A percentile compares a stretch with the other conserved stretches of the same genome.
Evolutionary conservation across 805 yeast species (phyloP).

Genomic region (Candida easanensis): DNA sequence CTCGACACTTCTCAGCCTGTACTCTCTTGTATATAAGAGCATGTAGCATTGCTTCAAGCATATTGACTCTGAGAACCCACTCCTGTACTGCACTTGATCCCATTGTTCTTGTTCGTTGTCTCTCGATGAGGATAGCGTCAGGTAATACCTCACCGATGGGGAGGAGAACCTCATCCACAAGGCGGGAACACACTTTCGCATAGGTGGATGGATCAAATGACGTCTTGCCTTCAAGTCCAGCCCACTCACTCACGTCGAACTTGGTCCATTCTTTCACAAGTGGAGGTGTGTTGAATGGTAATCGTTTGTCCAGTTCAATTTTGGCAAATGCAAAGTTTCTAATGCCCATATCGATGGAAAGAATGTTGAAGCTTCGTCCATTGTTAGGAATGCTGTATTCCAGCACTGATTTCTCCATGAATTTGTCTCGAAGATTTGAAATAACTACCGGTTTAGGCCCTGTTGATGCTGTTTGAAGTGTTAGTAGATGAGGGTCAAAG

Average conservation of each 20-base stretch:
- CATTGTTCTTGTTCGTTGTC: slow-evolving; percentile 52
- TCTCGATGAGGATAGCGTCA: slow-evolving; percentile 47
- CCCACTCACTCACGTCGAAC: slow-evolving; percentile 28
- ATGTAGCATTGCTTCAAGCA: slow-evolving; percentile 50
- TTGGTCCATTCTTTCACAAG: slow-evolving; percentile 34
- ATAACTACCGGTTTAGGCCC: slow-evolving; percentile 18
- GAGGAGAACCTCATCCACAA: slow-evolving; percentile 28
- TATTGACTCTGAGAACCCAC: slow-evolving; percentile 48
- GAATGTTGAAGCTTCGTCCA: slow-evolving; percentile 22
- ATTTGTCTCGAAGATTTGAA: slow-evolving; percentile 4
- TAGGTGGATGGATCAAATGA: slow-evolving; percentile 27
- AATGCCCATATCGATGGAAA: slow-evolving; percentile 38
- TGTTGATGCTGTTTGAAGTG: slow-evolving; percentile 4
- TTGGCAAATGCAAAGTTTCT: slow-evolving; percentile 33
- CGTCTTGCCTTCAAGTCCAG: slow-evolving; percentile 3
- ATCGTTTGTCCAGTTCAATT: slow-evolving; percentile 24
- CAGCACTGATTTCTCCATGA: slow-evolving; percentile 9
- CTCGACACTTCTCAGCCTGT: slow-evolving; percentile 2
- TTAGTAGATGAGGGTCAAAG: slow-evolving; percentile 1
- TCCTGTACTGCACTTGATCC: slow-evolving; percentile 48
- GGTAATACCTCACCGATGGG: slow-evolving; percentile 27
- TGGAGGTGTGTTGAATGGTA: slow-evolving; percentile 25
- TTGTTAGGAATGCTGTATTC: slow-evolving; percentile 18
- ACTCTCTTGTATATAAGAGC: slow-evolving; percentile 25
- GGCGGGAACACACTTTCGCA: slow-evolving; percentile 22